Evolutionary conservation across 225 moss, liverwort and hornwort genomes (phyloP).

Genomic region (Physcomitrium patens): DNA sequence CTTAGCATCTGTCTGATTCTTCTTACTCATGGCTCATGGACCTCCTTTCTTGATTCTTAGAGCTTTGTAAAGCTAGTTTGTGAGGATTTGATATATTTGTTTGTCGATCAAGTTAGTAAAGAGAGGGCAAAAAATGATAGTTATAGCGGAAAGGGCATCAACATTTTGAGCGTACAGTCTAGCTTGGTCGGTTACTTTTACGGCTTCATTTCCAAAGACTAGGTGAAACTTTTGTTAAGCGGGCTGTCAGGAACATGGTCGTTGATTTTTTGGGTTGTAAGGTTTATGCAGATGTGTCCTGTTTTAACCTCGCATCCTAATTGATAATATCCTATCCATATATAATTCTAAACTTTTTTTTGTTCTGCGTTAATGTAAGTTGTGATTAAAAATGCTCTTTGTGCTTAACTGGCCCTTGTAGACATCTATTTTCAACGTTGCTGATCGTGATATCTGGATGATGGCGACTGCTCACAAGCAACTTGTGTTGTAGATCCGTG

Average conservation of each 20-base stretch:
- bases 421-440: constrained; percentile 11
- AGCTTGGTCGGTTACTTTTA: constrained; percentile 17
- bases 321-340: no score
- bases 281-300: no score
- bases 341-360: no score
- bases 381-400: constrained; percentile 4
- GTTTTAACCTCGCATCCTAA: no score
- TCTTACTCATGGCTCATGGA: constrained; percentile 1
- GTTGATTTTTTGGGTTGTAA: no score
- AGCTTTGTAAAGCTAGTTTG: constrained; percentile 17
- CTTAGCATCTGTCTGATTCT: background rate
- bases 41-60: constrained; percentile 3
- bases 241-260: no score
- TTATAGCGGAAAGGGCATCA: background rate
- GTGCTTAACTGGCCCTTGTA: constrained; percentile 9
- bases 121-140: constrained; percentile 6
- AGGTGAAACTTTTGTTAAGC: background rate
- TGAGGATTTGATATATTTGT: constrained; percentile 11
- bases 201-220: background rate
- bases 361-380: no score
- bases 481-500: constrained; percentile 44
- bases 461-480: constrained; percentile 17
- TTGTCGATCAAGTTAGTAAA: constrained; percentile 7
- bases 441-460: constrained; percentile 13
- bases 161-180: constrained; percentile 1